Base-by-base conservation (phyloP, 495 filamentous ascomycete species). In the Trichoderma gamsii region DNA sequence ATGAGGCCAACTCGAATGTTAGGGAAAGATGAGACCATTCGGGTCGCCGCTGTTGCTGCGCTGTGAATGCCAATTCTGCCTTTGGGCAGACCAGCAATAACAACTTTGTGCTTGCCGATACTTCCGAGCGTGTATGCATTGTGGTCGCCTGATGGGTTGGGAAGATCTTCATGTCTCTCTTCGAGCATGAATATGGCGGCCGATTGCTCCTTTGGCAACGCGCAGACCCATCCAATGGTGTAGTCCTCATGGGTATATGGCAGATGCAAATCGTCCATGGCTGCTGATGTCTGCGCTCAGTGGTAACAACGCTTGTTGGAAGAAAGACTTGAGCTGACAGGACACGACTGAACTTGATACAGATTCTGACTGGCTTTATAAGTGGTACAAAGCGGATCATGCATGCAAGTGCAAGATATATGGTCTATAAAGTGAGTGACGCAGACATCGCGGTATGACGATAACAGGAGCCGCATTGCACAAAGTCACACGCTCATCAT, bases 221-320 rank as follows among this genome's bases (percentile, higher is more conserved):
- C 79, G 70, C 78, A 84, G 43, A 86, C 79, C 80, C 80, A 84
- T 38, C 79, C 84, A 11, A 87, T 76, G 4, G 76, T 80, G 69
- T 83, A 87, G 11, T 82, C 59, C 5, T 63, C 25, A 27, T 63
- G 59, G 59, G 44, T 49, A n/a, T 49, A 49, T 49, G 44, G 44
- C n/a, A 49, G 44, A 49, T 15, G 44, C n/a, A 49, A n/a, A 11
- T n/a, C 44, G 3, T 49, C 44, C 44, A 49, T 49, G 7, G 44
- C 12, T 6, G 44, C 44, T n/a, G 44, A 49, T 15, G 44, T n/a
- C 6, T n/a, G 44, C 13, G 44, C 44, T 49, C 44, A 49, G 12
- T n/a, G 13, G 18, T n/a, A 49, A 49, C 15, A n/a, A 11, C 44
- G 4, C 44, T 49, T 49, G 44, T 18, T 49, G n/a, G 44, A 49